Base-by-base conservation (phyloP, 306 rosid genomes). In the Cucumis cinereus region DNA sequence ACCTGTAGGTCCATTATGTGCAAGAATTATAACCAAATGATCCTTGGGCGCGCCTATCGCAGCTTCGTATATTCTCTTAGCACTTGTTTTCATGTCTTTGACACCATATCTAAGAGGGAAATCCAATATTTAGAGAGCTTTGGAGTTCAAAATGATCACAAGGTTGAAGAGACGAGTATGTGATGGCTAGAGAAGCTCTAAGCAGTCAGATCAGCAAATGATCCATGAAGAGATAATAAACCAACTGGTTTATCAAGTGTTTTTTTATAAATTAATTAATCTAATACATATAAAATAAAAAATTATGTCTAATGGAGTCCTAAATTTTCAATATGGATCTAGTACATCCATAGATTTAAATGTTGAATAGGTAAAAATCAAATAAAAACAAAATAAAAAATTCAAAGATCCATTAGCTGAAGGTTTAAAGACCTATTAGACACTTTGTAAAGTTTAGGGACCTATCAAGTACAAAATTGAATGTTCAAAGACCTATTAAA, bases 1-100 rank as follows among this genome's bases (percentile, higher is more conserved):
- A 93, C 96, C 94, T 82, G 89, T 81, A 38, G 96, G 98, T 73
- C 94, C 98, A 84, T 92, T 90, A 78, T 92, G 98, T 75, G 98
- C 98, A 75, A 93, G 95, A 79, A 89, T 54, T 79, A 93, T 73
- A 63, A 87, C 86, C 50, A 84, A 79, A 83, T 89, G 87, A 85
- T 80, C 89, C 68, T 85, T 85, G 5, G 96, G 96, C 54, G 88
- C 73, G 40, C 89, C 87, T 73, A 83, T 74, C 77, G 92, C 89
- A 77, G 88, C 90, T 78, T 88, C 81, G 67, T 82, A 86, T 83
- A 91, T 91, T 86, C 83, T 91, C 78, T 81, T 88, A 45, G 93
- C 89, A 84, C 98, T 91, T 80, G 56, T 85, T 59, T 88, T 85
- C 89, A 88, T 88, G 83, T 88, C 89, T 81, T 85, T 79, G 50